Base-by-base conservation (phyloP, 2,329 filamentous ascomycete species). In the Monilinia aucupariae region DNA sequence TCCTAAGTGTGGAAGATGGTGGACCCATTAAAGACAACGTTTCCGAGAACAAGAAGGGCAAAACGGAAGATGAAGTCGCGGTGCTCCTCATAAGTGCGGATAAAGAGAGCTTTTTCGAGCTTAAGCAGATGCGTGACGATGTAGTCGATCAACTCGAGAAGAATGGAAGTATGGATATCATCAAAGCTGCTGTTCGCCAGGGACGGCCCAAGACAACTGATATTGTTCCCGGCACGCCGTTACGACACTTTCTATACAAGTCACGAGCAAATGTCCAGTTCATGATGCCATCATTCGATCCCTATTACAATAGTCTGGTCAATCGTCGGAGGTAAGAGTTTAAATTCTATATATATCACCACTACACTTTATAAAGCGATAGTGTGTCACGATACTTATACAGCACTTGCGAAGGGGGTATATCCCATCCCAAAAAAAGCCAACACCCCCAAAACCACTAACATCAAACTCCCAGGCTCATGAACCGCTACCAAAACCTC, bases 191-290 rank as follows among this genome's bases (percentile, higher is more conserved):
- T 17, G 85, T 90, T 39, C 81, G 81, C 12, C 79, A 82, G 41
- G 91, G 92, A 13, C 88, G 93, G 12, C 87, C 90, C 1, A 80
- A 78, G 32, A 83, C 88, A 64, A 83, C 85, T 20, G 88, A 94
- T 64, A 87, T 99, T 64, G 83, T 92, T 1, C 90, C 92, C 0
- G 90, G 89, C 30, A 90, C 88, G 20, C 86, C 89, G 39, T 79
- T 97, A 59, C 87, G 89, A 69, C 94, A 99, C 78, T 99, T 97
- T 73, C 78, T 99, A 22, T 99, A 96, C 81, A 99, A 97, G 76
- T 96, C 91, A 20, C 85, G 91, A 64, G 87, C 88, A 25, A 96
- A 99, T 70, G 94, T 99, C 34, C 96, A 99, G 74, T 99, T 97
- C 75, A 89, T 86, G 69, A 96, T 96, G 91, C 89, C 92, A 1